phyloP scores from a whole-genome alignment of 192 early-diverging fungal genomes.

The Diversispora eburnea region DNA sequence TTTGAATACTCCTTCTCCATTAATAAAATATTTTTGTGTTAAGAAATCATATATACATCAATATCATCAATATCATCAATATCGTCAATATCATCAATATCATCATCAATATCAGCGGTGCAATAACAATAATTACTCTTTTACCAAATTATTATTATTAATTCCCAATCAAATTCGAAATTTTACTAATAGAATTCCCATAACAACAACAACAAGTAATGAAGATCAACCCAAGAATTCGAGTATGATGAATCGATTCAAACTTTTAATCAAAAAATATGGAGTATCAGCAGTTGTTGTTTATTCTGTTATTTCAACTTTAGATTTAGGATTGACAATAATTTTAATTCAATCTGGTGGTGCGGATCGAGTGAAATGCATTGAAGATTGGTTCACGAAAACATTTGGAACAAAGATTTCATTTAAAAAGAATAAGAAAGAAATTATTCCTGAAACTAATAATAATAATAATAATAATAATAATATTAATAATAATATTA shows the following conservation, averaged over 20 bases:
- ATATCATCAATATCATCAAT: too few species aligned
- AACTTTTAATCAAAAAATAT: constrained; percentile 48
- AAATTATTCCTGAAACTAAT: background rate
- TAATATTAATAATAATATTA: too few species aligned
- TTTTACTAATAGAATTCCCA: too few species aligned
- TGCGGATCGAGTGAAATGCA: constrained; percentile 42
- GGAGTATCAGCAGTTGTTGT: constrained; percentile 47
- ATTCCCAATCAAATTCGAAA: too few species aligned
- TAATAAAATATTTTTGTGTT: too few species aligned
- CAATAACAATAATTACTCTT: too few species aligned
- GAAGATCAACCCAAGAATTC: background rate
- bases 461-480: background rate
- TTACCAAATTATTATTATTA: too few species aligned
- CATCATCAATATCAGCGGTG: too few species aligned
- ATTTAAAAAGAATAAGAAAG: constrained; percentile 31
- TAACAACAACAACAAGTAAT: too few species aligned
- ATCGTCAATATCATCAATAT: too few species aligned
- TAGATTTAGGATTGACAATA: constrained; percentile 52
- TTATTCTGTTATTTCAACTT: constrained; percentile 42
- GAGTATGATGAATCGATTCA: constrained; percentile 27
- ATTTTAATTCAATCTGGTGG: constrained; percentile 43
- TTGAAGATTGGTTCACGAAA: constrained; percentile 44
- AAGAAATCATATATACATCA: too few species aligned
- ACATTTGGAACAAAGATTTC: constrained; percentile 33
- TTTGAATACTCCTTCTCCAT: too few species aligned